Percentiles rank a stretch among this genome's conserved stretches.
Evolutionary conservation across 495 filamentous ascomycete genomes (phyloP).

Genomic region (Trichocladium uniseriatum): DNA sequence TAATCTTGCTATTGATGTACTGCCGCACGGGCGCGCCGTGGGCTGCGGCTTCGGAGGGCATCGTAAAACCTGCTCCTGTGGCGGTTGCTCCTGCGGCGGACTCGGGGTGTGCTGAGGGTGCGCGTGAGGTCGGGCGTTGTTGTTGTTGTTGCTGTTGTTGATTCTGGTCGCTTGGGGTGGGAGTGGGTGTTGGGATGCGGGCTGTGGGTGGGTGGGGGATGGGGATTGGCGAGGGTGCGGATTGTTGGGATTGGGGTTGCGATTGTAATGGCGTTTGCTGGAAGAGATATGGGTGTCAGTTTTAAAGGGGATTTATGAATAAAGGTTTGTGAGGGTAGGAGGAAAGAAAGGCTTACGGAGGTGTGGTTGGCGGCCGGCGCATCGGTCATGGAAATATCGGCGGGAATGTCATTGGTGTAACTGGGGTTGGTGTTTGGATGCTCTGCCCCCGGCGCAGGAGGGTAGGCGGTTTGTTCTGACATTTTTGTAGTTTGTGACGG

Average conservation of each 20-base stretch:
- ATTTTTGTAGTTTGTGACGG: not conserved
- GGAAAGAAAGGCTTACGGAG: not conserved
- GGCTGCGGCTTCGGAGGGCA: slow-evolving; percentile 44
- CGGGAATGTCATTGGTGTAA: not conserved
- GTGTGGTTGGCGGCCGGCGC: slow-evolving; percentile 5
- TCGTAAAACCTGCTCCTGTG: slow-evolving; percentile 26
- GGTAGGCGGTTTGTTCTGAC: not conserved
- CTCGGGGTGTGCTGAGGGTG: slow-evolving; percentile 46
- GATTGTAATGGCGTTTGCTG: slow-evolving; percentile 1
- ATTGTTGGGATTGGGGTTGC: not conserved
- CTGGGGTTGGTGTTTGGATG: not conserved
- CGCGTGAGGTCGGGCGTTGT: slow-evolving; percentile 34
- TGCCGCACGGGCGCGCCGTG: slow-evolving; percentile 81
- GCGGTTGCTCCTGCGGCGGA: not conserved
- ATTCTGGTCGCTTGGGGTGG: not conserved
- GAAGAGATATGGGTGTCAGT: not conserved
- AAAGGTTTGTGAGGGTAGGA: not conserved
- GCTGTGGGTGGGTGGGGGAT: slow-evolving; percentile 14
- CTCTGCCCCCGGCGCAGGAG: not conserved
- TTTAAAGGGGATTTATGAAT: too few species aligned
- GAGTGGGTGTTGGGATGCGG: slow-evolving; percentile 5
- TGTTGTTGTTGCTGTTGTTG: slow-evolving; percentile 20
- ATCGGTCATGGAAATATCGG: slow-evolving; percentile 27
- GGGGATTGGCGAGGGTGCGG: not conserved
- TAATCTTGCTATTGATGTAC: slow-evolving; percentile 85